Base-by-base conservation (phyloP, 1,139 yeast genomes). In the Wickerhamomyces sp. region DNA sequence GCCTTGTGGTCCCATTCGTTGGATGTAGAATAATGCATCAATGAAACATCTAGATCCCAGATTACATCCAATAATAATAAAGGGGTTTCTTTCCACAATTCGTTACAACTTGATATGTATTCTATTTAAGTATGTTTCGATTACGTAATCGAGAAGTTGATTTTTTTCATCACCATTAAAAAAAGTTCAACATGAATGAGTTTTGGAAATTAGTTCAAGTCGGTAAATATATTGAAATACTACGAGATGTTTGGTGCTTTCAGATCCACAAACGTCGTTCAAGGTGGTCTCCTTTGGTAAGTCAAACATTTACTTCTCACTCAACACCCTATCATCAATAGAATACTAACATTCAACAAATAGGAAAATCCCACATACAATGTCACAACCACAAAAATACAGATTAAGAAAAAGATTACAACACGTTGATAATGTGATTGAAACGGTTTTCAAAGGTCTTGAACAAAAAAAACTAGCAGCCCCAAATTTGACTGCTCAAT, bases 271-370 rank as follows among this genome's bases (percentile, higher is more conserved):
- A 66, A 73, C 48, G 73, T 79, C 34, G 66, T 78, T 13, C 66
- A 82, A 41, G 95, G 98, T 46, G 98, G 98, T 31, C 78, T 89
- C 59, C 71, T 91, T 46, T 91, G 97, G 96, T 81, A 77, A 54
- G 78, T 73, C 45, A 45, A 46, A 45, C 23, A 7, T 11, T 10
- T 34, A 10, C 43, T 26, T 34, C 23, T 18, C 23, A 18, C 23
- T 18, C 23, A 18, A 18, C 23, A 18, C 23, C 23, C 23, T 5
- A 18, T 18, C 3, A 5, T 18, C 23, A 5, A 18, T 18, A 18
- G 23, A 18, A 18, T 18, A 18, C 23, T 18, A 18, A 18, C 23
- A 18, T 18, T 18, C 31, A 29, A 29, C 31, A 29, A 30, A 29
- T 43, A 70, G 77, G 78, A 84, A 83, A 63, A 72, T 71, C 45